Base-by-base conservation (phyloP, 2,329 filamentous ascomycete genomes). In the Berkeleyomyces basicola region DNA sequence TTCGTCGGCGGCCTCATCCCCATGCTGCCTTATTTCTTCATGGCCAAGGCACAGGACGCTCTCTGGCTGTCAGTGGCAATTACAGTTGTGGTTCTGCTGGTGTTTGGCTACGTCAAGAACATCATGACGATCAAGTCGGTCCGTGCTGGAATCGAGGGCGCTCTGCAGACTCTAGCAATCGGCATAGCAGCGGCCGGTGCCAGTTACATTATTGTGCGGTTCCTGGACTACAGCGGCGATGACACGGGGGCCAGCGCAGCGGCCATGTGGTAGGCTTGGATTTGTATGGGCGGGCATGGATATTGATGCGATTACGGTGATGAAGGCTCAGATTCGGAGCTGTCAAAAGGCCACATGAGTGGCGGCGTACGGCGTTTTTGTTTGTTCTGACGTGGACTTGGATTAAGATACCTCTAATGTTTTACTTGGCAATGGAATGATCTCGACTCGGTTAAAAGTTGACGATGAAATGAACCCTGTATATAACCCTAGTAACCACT, bases 1-100 rank as follows among this genome's bases (percentile, higher is more conserved):
- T 83, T 88, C 61, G 71, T 88, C 31, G 86, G 86, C 23, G 86
- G 86, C 0, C 75, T 88, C 61, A 79, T 88, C n/a, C 85, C 86
- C 11, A 77, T 88, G 68, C 72, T 86, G 49, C 86, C 86, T 0
- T 89, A 89, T 72, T 84, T 88, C 66, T 75, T 85, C 66, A 74
- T 80, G 70, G 64, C 67, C 11, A 70, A 71, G 31, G 74, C 80
- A 6, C 70, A 71, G 33, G 68, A 74, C n/a, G 79, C 78, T 0
- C 73, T 90, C 59, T 76, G 79, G 43, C 79, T 82, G 64, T 85
- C 82, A 33, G 76, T 85, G 36, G 76, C 70, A 3, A 77, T 86
- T 61, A 87, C 85, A 68, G 77, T 81, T 10, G 68, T 83, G 6
- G 79, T 82, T 1, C 71, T 87, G 51, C 79, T 86, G 62, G 70